phyloP scores from a whole-genome alignment of 1,139 yeast genomes.

The Yamadazyma jaroonii region DNA sequence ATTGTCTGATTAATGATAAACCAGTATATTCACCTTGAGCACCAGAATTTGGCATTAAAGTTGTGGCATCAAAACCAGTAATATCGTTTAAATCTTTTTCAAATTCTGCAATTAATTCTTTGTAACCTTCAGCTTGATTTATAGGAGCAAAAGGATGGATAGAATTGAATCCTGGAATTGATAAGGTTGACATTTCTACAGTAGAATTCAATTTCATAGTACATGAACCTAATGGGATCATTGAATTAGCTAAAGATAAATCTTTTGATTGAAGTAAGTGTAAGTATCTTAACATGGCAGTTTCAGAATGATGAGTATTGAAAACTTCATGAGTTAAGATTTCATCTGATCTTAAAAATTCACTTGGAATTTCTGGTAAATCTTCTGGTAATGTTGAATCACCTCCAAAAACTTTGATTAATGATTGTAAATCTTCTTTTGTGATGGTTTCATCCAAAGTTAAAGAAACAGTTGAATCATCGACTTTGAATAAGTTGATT shows the following conservation, averaged over 20 bases:
- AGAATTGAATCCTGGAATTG: constrained; percentile 89
- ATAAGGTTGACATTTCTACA: constrained; percentile 88
- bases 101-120: constrained; percentile 68
- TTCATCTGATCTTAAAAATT: constrained; percentile 57
- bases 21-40: constrained; percentile 99
- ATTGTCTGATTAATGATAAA: constrained; percentile 77
- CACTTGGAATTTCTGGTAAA: constrained; percentile 51
- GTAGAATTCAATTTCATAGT: constrained; percentile 97
- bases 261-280: constrained; percentile 85
- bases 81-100: constrained; percentile 86
- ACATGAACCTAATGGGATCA: constrained; percentile 97
- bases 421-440: constrained; percentile 53
- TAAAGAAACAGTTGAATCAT: constrained; percentile 61
- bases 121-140: constrained; percentile 84
- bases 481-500: constrained; percentile 74
- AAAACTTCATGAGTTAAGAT: constrained; percentile 76
- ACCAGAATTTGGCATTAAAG: constrained; percentile 95
- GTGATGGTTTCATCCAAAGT: constrained; percentile 87
- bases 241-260: constrained; percentile 88
- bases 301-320: constrained; percentile 87
- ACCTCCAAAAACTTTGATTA: constrained; percentile 59
- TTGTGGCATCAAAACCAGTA: constrained; percentile 92
- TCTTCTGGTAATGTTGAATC: constrained; percentile 14
- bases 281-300: constrained; percentile 88
- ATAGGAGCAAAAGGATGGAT: constrained; percentile 92